These are phyloP conservation scores for Oldenlandia corymbosa DNA, from an alignment of 257 asterid genomes.

Conservation along the genomic window DNA sequence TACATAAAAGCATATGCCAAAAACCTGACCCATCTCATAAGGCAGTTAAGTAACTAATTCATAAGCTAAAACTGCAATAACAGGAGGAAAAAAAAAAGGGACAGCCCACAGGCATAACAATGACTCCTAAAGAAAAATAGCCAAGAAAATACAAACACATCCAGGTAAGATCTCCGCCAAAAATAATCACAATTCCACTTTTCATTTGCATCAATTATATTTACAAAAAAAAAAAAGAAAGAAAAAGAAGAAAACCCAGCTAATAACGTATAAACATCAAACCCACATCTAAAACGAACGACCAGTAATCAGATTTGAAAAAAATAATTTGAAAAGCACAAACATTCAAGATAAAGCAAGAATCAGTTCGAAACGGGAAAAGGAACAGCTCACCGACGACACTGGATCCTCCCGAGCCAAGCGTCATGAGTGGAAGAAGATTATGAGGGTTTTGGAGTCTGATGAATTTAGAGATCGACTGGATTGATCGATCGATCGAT, in stretches of 20 bases:
- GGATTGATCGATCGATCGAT: conserved; percentile 22
- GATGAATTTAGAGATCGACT: conserved; percentile 23
- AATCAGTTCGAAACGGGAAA: background rate
- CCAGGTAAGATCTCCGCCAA: background rate
- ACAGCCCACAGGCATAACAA: background rate
- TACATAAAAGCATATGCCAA: background rate
- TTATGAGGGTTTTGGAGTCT: background rate
- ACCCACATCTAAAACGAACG: background rate
- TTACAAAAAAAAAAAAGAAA: too few species aligned
- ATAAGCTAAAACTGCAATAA: background rate
- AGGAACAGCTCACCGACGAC: conserved; percentile 61
- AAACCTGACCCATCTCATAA: background rate
- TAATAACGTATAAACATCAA: background rate
- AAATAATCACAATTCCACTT: background rate
- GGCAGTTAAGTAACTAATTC: background rate
- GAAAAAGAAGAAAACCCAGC: background rate
- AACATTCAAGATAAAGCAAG: background rate
- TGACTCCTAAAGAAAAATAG: background rate
- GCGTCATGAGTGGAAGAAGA: conserved; percentile 44
- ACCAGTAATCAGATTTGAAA: background rate
- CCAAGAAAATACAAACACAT: background rate
- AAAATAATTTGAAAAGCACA: background rate
- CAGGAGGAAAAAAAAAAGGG: background rate
- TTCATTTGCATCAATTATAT: background rate
- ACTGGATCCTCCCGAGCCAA: conserved; percentile 83